Base-by-base conservation (phyloP, 805 yeast genomes). In the Candida orba region DNA sequence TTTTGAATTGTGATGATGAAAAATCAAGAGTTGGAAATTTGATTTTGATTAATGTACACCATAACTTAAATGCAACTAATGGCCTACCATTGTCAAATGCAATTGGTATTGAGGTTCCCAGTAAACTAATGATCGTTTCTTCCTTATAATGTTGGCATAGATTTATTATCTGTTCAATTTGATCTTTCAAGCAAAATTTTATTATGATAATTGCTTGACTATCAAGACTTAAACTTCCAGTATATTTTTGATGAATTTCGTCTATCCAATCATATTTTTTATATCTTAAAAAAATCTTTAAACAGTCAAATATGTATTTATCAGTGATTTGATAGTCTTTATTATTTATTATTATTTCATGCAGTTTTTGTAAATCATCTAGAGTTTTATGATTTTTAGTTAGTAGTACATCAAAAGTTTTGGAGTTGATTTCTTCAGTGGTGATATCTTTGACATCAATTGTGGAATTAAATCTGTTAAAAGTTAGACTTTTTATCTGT, bases 191-290 rank as follows among this genome's bases (percentile, higher is more conserved):
- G 13, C 29, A 27, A 10, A 27, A 13, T 13, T 27, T 27, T 8
- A 13, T 27, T 27, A 27, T 27, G 9, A 27, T 37, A 18, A 30
- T 20, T 27, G 34, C 23, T 30, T 23, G 6, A 22, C 17, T 14
- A 20, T 23, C 15, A 30, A 6, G 12, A 25, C 45, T 18, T 36
- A 32, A 23, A 24, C 4, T 33, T 25, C 9, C 8, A 20, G 22
- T 20, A 20, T 20, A 4, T 34, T 23, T 37, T 31, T 10, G 18
- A 17, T 8, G 15, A 4, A 9, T 17, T 20, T 43, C 38, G 4
- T 39, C 36, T 3, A 50, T 47, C 42, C 43, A 42, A 5, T 46
- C 49, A 18, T 27, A 35, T 34, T 41, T 44, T 33, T 48, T 50
- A 34, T 31, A 42, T 34, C 35, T 43, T 6, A 52, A 43, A 1